A percentile compares a stretch with the other conserved stretches of the same genome.
These are phyloP conservation scores for Globisporangium uncinulatum DNA, from an alignment of 352 stramenopile species.

Conservation along the genomic window DNA sequence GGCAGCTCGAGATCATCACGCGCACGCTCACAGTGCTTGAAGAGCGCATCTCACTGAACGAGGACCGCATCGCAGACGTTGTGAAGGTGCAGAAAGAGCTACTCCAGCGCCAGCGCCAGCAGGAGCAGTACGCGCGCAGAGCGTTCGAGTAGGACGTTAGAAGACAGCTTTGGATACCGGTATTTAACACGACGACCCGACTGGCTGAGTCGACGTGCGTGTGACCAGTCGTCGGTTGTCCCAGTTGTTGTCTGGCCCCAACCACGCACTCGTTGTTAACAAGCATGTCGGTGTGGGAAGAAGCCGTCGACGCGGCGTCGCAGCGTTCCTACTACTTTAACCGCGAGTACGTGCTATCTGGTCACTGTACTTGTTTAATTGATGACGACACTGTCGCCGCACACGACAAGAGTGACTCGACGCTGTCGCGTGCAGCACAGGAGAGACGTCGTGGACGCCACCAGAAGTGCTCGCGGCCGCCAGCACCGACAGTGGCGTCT, in stretches of 20 bases:
- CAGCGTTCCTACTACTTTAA: conserved; percentile 15
- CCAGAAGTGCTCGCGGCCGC: conserved; percentile 22
- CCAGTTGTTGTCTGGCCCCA: too few relatives aligned
- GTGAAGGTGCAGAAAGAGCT: conserved; percentile 52
- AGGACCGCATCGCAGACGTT: conserved; percentile 74
- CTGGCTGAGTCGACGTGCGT: too few relatives aligned
- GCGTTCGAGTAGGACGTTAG: background rate
- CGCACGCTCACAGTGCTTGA: conserved; percentile 79
- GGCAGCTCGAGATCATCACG: conserved; percentile 87
- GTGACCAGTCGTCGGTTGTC: too few relatives aligned
- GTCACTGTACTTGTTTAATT: background rate
- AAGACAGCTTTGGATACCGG: too few relatives aligned
- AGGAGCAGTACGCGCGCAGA: conserved; percentile 2
- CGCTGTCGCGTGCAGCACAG: conserved; percentile 22
- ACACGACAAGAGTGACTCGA: background rate
- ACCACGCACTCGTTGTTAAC: too few relatives aligned
- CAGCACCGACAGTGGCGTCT: conserved; percentile 17
- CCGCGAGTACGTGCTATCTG: conserved; percentile 35
- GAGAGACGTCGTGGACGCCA: conserved; percentile 48
- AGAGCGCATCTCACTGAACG: conserved; percentile 77
- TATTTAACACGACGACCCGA: too few relatives aligned
- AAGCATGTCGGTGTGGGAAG: conserved; percentile 29
- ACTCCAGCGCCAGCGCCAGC: conserved; percentile 39
- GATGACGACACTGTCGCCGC: too few relatives aligned
- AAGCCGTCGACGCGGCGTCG: conserved; percentile 41